Conservation (phyloP, 306 rosid species). For the Inga leiocalycina region DNA sequence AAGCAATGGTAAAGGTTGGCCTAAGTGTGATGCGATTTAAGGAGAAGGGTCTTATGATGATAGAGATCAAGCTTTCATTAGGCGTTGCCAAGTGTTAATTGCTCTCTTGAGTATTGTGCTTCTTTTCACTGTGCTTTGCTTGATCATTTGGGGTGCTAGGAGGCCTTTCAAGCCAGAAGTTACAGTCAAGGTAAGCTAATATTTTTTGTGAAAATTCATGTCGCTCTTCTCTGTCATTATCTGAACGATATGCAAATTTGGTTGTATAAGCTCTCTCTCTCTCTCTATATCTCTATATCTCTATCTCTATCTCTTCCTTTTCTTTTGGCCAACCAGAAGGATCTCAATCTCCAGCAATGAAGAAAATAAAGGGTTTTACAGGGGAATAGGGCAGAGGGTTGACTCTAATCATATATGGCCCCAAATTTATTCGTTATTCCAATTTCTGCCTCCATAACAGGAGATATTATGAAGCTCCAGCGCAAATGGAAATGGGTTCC, state of each 20-base stretch:
- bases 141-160: slow-evolving; percentile 93
- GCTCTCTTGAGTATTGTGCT: slow-evolving; percentile 65
- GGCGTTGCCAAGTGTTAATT: slow-evolving; percentile 64
- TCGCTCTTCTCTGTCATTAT: no score
- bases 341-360: neutral
- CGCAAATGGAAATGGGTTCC: no score
- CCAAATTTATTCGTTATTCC: slow-evolving; percentile 28
- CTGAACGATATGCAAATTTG: no score
- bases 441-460: neutral
- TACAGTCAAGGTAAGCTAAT: slow-evolving; percentile 56
- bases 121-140: slow-evolving; percentile 75
- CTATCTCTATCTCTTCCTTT: neutral
- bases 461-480: no score
- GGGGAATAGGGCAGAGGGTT: neutral
- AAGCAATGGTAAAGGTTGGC: slow-evolving; percentile 93
- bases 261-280: neutral
- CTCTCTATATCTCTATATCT: neutral
- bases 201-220: no score
- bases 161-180: slow-evolving; percentile 73
- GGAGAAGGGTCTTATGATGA: slow-evolving; percentile 59
- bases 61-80: slow-evolving; percentile 61
- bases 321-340: slow-evolving; percentile 18
- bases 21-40: slow-evolving; percentile 82
- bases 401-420: slow-evolving; percentile 26
- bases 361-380: neutral